phyloP scores from a whole-genome alignment of 352 stramenopile species.

The Elongisporangium prolatum region DNA sequence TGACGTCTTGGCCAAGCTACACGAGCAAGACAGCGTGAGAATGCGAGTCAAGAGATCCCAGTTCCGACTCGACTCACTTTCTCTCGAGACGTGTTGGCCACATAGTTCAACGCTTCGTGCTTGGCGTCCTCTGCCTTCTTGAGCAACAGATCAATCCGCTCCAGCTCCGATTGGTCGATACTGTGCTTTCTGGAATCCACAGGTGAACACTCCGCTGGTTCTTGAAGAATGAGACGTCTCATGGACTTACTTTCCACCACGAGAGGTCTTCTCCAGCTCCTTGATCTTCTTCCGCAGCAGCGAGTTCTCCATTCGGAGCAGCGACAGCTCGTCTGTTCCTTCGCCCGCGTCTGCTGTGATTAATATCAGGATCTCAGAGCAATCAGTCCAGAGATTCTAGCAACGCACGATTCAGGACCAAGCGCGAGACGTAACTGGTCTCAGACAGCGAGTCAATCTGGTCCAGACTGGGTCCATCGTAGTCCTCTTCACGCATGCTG shows the following conservation, averaged over 20 bases:
- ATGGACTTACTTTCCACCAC: slow-evolving; percentile 41
- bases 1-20: slow-evolving; percentile 71
- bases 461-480: slow-evolving; percentile 5
- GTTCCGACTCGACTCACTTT: slow-evolving; percentile 33
- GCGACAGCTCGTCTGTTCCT: slow-evolving; percentile 35
- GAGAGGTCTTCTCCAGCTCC: slow-evolving; percentile 40
- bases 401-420: background rate
- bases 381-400: background rate
- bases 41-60: background rate
- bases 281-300: slow-evolving; percentile 71
- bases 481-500: slow-evolving; percentile 15
- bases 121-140: slow-evolving; percentile 80
- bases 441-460: slow-evolving; percentile 2
- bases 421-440: background rate
- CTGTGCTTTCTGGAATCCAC: slow-evolving; percentile 31
- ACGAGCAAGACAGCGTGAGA: background rate
- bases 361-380: background rate
- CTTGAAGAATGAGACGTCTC: background rate
- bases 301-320: slow-evolving; percentile 59
- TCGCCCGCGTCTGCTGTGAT: slow-evolving; percentile 11
- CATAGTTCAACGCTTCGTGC: slow-evolving; percentile 64
- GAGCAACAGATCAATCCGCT: slow-evolving; percentile 70
- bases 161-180: slow-evolving; percentile 51
- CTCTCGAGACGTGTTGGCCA: slow-evolving; percentile 64
- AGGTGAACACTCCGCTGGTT: background rate